Base-by-base conservation (phyloP, 352 stramenopile species). In the Chrysophaeum taylorii region DNA sequence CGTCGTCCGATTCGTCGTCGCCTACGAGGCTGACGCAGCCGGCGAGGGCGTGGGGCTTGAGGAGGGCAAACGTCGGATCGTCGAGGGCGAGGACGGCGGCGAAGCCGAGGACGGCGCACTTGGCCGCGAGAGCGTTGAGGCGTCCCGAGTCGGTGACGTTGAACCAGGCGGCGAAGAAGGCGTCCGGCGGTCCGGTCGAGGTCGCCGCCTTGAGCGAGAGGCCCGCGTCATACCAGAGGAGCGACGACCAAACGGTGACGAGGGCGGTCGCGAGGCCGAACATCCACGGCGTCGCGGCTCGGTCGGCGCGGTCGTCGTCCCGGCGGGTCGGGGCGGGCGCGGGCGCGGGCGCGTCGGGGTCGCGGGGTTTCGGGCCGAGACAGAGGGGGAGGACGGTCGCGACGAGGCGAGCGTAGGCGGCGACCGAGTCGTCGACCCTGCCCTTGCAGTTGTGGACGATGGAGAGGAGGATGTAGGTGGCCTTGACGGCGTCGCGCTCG, bases 211-310 rank as follows among this genome's bases (percentile, higher is more conserved):
- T 68, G 5, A 97, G 74, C 42, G 92, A 92, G 39, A 96, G 75
- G 36, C 85, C 78, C 16, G 90, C 86, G 78, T 97, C 95, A 81
- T 97, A 97, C 80, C 95, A 92, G 48, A 97, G 79, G 38, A 92
- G 81, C 63, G 86, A 94, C 62, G 82, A 87, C 14, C 96, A 79
- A 18, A 97, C 89, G 72, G 93, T 87, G 52, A 96, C 88, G 42
- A 96, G 83, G 18, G 86, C 79, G 21, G 90, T 90, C 14, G 87
- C 74, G 37, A 82, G 86, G 4, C 79, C 42, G 27, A 75, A 63
- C 60, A 74, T 72, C 37, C 86, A 76, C 2, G 75, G 71, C 71
- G 80, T 81, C 0, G 81, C 78, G 63, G 85, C 76, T 53, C 86
- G 77, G 14, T 77, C 25, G 64, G 84, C 82, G 15, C 80, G 72